Conservation (phyloP, 495 filamentous ascomycete genomes). For the Hypoxylon rickii region DNA sequence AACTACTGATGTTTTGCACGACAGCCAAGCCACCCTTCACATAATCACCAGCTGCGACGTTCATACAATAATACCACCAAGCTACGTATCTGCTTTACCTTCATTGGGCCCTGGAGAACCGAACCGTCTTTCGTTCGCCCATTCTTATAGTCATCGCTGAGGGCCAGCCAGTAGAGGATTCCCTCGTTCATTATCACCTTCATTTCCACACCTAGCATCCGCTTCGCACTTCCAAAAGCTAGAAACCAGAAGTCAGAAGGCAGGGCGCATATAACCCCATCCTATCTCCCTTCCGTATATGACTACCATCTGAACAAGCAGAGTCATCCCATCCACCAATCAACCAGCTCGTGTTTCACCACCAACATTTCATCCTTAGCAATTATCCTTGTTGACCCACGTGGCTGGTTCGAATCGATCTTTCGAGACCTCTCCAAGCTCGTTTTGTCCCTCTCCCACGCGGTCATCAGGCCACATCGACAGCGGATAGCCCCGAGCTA, state of each 20-base stretch:
- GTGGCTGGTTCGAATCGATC: conserved; percentile 25
- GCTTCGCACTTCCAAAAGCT: no score
- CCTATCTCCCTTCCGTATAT: background rate
- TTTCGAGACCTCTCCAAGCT: conserved; percentile 11
- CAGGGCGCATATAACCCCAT: background rate
- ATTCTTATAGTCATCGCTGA: background rate
- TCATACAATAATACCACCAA: background rate
- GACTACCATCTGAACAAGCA: conserved; percentile 14
- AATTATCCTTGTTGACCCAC: conserved; percentile 23
- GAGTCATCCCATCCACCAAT: conserved; percentile 16
- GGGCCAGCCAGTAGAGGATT: background rate
- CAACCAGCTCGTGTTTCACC: conserved; percentile 16
- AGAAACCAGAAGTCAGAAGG: no score
- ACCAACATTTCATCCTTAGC: conserved; percentile 15
- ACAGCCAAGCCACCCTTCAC: background rate
- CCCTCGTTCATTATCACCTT: no score
- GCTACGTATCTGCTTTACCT: background rate
- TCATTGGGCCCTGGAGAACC: background rate
- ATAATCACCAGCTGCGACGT: background rate
- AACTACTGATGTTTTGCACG: background rate
- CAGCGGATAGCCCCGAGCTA: conserved; percentile 31
- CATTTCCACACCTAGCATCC: background rate
- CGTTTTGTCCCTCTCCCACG: conserved; percentile 6
- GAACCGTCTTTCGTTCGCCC: background rate
- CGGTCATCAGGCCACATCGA: conserved; percentile 26